A percentile compares a stretch with the other conserved stretches of the same genome.
phyloP scores from a whole-genome alignment of 1,284 basidiomycete species.

The Papiliotrema nemorosa region DNA sequence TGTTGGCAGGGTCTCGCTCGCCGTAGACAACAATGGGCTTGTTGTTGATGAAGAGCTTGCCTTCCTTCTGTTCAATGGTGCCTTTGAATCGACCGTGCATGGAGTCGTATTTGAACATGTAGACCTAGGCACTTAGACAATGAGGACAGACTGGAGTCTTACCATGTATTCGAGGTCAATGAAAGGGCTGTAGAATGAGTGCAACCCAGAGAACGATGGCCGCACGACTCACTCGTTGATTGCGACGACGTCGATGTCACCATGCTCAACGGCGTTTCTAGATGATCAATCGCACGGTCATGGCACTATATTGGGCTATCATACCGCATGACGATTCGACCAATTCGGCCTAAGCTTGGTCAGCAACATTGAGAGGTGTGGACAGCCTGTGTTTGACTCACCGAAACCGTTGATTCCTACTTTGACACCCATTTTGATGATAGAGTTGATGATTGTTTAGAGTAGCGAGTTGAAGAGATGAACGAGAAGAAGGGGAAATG shows the following conservation, averaged over 20 bases:
- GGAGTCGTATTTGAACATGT: conserved; percentile 99
- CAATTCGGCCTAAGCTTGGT: conserved; percentile 74
- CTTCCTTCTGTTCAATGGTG: conserved; percentile 74
- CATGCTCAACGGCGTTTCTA: conserved; percentile 78
- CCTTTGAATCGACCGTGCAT: conserved; percentile 97
- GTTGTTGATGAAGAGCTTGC: conserved; percentile 85
- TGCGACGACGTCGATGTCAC: conserved; percentile 76
- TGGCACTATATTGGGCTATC: neutral
- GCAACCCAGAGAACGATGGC: neutral
- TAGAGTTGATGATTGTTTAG: conserved; percentile 3
- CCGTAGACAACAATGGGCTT: conserved; percentile 74
- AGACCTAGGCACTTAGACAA: conserved; percentile 52
- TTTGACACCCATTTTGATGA: conserved; percentile 59
- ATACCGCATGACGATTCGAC: conserved; percentile 83
- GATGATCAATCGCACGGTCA: neutral
- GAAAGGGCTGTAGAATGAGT: conserved; percentile 66
- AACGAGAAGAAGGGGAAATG: conserved; percentile 7
- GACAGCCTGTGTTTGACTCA: conserved; percentile 54
- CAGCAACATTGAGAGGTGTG: conserved; percentile 2
- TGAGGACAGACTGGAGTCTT: neutral
- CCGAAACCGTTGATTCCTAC: conserved; percentile 97
- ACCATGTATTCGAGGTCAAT: conserved; percentile 94
- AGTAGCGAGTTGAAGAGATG: neutral
- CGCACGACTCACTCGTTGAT: conserved; percentile 73
- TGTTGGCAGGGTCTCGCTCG: conserved; percentile 84